Percentiles rank a stretch among this genome's conserved stretches.
Evolutionary conservation across 768 basidiomycete species (phyloP).

Genomic region (Trametes punicea): DNA sequence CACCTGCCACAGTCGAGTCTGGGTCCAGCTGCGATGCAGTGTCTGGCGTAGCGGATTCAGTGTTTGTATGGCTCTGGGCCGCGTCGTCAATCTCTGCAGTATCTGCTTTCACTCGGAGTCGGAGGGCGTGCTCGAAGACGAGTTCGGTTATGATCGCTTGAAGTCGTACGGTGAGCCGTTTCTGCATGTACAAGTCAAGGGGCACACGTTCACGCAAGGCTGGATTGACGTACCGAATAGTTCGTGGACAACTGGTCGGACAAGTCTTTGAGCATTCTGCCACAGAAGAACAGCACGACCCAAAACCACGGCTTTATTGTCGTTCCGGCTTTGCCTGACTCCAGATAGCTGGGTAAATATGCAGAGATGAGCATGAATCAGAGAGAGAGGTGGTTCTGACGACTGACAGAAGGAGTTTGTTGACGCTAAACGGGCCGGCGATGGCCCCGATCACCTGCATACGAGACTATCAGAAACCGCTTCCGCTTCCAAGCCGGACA

Average conservation of each 20-base stretch:
- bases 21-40: slow-evolving; percentile 9
- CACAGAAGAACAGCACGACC: slow-evolving; percentile 36
- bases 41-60: slow-evolving; percentile 21
- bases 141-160: slow-evolving; percentile 54
- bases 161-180: slow-evolving; percentile 43
- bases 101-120: slow-evolving; percentile 59
- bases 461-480: not conserved
- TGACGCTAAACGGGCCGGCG: slow-evolving; percentile 32
- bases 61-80: slow-evolving; percentile 15
- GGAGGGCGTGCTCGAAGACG: slow-evolving; percentile 54
- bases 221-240: slow-evolving; percentile 31
- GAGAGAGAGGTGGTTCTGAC: not conserved
- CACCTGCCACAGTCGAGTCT: too few species aligned
- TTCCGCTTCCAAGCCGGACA: not conserved
- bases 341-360: slow-evolving; percentile 31
- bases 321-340: slow-evolving; percentile 35
- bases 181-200: slow-evolving; percentile 22
- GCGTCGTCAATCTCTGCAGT: not conserved
- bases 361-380: not conserved
- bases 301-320: slow-evolving; percentile 48
- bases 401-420: slow-evolving; percentile 36
- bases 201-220: not conserved
- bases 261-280: slow-evolving; percentile 34
- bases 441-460: slow-evolving; percentile 25
- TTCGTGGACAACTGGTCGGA: slow-evolving; percentile 41